Base-by-base conservation (phyloP, 768 basidiomycete species). In the Leccinum barrowsii region DNA sequence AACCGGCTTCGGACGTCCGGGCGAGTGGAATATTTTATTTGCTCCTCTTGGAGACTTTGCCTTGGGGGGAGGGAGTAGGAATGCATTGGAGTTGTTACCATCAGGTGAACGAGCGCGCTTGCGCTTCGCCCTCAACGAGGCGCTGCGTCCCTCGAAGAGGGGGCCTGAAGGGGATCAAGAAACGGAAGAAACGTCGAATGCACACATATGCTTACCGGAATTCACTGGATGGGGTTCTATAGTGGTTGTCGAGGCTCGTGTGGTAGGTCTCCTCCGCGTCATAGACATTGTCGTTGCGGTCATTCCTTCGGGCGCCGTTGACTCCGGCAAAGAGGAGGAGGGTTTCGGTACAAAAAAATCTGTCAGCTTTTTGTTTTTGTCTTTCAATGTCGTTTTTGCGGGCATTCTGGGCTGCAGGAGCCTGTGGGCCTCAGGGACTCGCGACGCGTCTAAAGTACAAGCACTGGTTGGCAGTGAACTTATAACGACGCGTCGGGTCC, bases 271-370 rank as follows among this genome's bases (percentile, higher is more conserved):
- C 44, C 32, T 69, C 1, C 62, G 63, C 26, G 59, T 56, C 24
- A 13, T 40, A 40, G 61, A 56, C 35, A 54, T 50, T 19, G 50
- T 54, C 32, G n/a, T 42, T 42, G 40, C 4, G n/a, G 40, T 42
- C 40, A n/a, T 42, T 42, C 40, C 40, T 42, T 42, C 40, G 40
- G 40, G 8, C 40, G 40, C 40, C 40, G 40, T n/a, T 42, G 21
- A 32, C 11, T 60, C 70, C 15, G 59, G 65, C 55, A 59, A 50
- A 28, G 59, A 52, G 6, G 64, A 57, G 35, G 70, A 65, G 1
- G 66, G 59, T 63, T 61, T 75, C 44, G 74, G 76, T 37, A 68
- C 28, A 56, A 84, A 84, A 63, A 80, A 85, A 40, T 80, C 76
- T 7, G 80, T 81, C 24, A 85, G 54, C 26, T 59, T 75, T 40